Conservation (phyloP, 2,329 filamentous ascomycete genomes). For the Geosmithia flava region DNA sequence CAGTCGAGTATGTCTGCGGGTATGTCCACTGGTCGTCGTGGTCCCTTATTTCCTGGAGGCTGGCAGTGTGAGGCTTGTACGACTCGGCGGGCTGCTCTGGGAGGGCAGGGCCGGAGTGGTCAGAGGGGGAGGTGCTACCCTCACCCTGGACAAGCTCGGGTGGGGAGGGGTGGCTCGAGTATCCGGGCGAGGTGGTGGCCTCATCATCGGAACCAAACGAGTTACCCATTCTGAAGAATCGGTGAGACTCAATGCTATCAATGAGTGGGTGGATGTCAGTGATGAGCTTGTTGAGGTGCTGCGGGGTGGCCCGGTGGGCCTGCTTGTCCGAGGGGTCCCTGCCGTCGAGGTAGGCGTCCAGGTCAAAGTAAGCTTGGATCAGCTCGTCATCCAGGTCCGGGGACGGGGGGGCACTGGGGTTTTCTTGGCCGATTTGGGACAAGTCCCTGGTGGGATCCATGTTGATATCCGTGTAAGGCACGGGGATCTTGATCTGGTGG, state of each 20-base stretch:
- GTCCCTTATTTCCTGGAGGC: conserved; percentile 20
- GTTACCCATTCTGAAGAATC: conserved; percentile 19
- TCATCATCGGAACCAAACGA: conserved; percentile 19
- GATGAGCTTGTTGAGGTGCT: conserved; percentile 19
- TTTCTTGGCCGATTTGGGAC: conserved; percentile 21
- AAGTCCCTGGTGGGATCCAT: conserved; percentile 22
- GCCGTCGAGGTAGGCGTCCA: conserved; percentile 19
- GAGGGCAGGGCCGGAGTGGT: conserved; percentile 22
- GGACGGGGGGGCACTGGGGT: conserved; percentile 21
- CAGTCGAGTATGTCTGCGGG: conserved; percentile 18
- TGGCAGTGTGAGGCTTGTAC: conserved; percentile 14
- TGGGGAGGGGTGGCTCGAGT: conserved; percentile 21
- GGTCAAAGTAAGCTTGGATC: conserved; percentile 24
- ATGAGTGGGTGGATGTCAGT: conserved; percentile 20
- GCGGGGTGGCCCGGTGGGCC: conserved; percentile 13
- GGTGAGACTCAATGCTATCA: conserved; percentile 15
- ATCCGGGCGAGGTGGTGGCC: conserved; percentile 18
- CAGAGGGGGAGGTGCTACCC: conserved; percentile 25
- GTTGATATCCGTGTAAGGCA: conserved; percentile 28
- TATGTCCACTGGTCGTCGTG: conserved; percentile 28
- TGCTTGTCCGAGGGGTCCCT: conserved; percentile 14
- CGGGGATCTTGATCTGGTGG: conserved; percentile 22
- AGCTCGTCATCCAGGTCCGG: conserved; percentile 18
- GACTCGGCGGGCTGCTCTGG: conserved; percentile 17
- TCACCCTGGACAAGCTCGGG: conserved; percentile 21